Evolutionary conservation across 2,329 filamentous ascomycete species (phyloP), one percentile per base, ranked within the genome.

Genomic region (Alternaria arbusti): DNA sequence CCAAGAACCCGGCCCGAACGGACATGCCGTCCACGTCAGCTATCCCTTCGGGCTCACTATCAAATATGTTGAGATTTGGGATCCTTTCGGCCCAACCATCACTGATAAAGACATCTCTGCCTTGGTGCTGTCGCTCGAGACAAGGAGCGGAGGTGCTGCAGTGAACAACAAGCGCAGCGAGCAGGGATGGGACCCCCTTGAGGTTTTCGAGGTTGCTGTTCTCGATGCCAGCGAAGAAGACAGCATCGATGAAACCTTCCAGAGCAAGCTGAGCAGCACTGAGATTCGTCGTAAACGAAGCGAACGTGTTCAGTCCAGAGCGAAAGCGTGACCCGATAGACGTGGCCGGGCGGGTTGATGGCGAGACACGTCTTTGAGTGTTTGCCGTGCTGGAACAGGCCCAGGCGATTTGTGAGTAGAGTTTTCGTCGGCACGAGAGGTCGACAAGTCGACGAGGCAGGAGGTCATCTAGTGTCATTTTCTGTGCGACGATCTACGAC

Each of bases 1-100:
- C 45, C 80, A 82, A 12, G 80, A 82, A 11, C 70, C 81, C 1
- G 80, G 78, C 0, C 81, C 83, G 69, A 86, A 86, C 65, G 85
- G 84, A 20, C 84, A 83, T 66, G 85, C 86, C 28, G 82, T 89
- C 25, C 79, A 85, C 61, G 87, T 89, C 1, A 80, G 78, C 6
- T 88, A 94, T 65, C 86, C 88, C 3, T 83, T 85, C 57, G 87
- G 86, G 36, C 82, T 97, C 59, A 82, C 85, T 3, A 86, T 97
- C 54, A 91, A 91, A 70, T 94, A 93, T 75, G 92, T 95, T 49
- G 88, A 94, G 75, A 94, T 99, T 58, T 90, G 91, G 71, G 94
- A 99, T 77, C 87, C 91, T 0, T 98, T 91, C 79, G 96, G 96
- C 0, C 96, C 96, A 4, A 97, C 96, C 0, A 92, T 97, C 65